Evolutionary conservation across 2,329 filamentous ascomycete genomes (phyloP).

Genomic region (Seiridium cupressi): DNA sequence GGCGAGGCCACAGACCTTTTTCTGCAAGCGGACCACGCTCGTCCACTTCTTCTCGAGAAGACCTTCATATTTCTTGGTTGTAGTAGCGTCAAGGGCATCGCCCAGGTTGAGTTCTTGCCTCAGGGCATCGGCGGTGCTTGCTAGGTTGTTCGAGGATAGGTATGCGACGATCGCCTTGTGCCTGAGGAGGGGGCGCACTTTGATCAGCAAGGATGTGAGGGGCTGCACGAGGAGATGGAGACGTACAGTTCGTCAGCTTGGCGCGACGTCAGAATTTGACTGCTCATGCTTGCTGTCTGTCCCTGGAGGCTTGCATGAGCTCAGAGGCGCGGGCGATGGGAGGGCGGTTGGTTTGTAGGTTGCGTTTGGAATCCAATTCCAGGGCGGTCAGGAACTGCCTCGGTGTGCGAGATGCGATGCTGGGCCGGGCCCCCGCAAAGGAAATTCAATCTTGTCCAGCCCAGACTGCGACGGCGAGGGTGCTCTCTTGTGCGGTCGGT

Average conservation of each 20-base stretch:
- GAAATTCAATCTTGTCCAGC: no score
- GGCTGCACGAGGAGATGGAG: not conserved
- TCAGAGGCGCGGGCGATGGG: no score
- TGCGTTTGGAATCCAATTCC: no score
- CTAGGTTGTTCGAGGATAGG: constrained; percentile 69
- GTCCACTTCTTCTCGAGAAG: constrained; percentile 99
- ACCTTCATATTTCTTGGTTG: constrained; percentile 90
- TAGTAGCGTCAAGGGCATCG: constrained; percentile 72
- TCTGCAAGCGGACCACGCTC: constrained; percentile 88
- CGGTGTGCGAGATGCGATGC: no score
- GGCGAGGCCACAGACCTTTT: constrained; percentile 65
- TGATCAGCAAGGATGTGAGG: constrained; percentile 3
- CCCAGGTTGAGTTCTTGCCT: constrained; percentile 75
- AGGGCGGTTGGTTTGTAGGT: no score
- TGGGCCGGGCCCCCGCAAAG: no score
- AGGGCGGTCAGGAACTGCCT: no score
- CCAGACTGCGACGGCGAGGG: no score
- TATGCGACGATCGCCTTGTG: constrained; percentile 95
- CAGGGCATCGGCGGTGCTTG: constrained; percentile 67
- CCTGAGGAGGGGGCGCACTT: constrained; percentile 2
- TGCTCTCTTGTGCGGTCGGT: no score
- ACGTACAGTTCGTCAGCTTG: constrained; percentile 30
- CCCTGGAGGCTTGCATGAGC: constrained; percentile 1
- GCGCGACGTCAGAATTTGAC: constrained; percentile 28
- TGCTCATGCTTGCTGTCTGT: constrained; percentile 16